A percentile compares a stretch with the other conserved stretches of the same genome.
phyloP scores from a whole-genome alignment of 2,329 filamentous ascomycete species.

The Endocalyx cinctus region DNA sequence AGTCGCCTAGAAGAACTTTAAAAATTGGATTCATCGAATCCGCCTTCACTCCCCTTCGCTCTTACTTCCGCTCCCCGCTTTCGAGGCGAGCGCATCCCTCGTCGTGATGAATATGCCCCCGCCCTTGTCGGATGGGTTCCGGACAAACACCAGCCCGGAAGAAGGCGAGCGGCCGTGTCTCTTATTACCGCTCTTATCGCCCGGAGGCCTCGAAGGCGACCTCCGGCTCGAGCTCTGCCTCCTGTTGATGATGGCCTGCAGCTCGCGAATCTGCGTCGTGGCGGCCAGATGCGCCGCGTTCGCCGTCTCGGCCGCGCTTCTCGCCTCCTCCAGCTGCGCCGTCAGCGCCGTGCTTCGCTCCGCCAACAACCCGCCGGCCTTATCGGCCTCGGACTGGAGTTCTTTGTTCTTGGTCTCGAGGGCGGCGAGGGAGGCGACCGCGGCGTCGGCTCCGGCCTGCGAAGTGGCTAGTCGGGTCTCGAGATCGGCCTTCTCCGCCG shows the following conservation, averaged over 20 bases:
- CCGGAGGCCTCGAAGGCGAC: no score
- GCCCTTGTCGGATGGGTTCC: constrained; percentile 18
- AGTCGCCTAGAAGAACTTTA: no score
- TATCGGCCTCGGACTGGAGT: constrained; percentile 13
- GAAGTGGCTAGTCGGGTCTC: constrained; percentile 4
- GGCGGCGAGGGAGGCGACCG: constrained; percentile 15
- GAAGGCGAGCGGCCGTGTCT: constrained; percentile 23
- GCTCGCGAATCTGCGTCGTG: constrained; percentile 10
- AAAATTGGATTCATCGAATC: no score
- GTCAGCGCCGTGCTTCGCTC: constrained; percentile 12
- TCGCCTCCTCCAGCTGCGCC: constrained; percentile 11
- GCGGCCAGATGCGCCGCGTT: constrained; percentile 13
- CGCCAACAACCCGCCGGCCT: constrained; percentile 16
- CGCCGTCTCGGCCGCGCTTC: constrained; percentile 3
- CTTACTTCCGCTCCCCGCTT: no score
- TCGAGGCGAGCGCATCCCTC: constrained; percentile 21
- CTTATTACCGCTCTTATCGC: constrained; percentile 11
- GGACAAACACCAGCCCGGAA: constrained; percentile 20
- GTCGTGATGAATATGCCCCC: constrained; percentile 22
- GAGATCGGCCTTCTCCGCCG: constrained; percentile 3
- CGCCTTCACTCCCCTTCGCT: no score
- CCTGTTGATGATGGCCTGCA: constrained; percentile 7
- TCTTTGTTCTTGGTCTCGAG: constrained; percentile 14
- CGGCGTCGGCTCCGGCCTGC: constrained; percentile 11
- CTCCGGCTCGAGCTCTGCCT: constrained; percentile 20